Evolutionary conservation across 805 yeast genomes (phyloP).

Genomic region (Wickerhamomyces strasburgensis): DNA sequence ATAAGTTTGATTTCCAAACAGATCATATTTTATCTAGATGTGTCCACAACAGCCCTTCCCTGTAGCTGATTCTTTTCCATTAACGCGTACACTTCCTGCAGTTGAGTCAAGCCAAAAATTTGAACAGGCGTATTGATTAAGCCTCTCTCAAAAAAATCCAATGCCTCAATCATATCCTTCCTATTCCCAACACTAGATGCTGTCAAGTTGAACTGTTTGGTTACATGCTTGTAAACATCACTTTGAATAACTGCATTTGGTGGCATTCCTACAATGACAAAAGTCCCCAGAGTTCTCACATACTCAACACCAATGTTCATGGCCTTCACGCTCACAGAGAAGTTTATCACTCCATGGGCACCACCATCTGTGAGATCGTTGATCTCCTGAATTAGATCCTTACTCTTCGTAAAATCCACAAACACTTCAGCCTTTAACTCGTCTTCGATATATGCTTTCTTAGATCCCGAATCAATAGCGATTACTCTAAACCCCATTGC

Average conservation of each 20-base stretch:
- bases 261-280: slow-evolving; percentile 58
- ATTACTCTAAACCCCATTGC: slow-evolving; percentile 72
- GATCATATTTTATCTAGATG: slow-evolving; percentile 38
- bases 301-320: slow-evolving; percentile 44
- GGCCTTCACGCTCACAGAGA: slow-evolving; percentile 48
- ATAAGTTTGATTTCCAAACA: neutral
- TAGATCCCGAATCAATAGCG: slow-evolving; percentile 70
- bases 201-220: slow-evolving; percentile 38
- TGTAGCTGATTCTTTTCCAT: slow-evolving; percentile 50
- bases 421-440: slow-evolving; percentile 57
- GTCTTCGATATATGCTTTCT: slow-evolving; percentile 46
- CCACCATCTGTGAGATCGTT: slow-evolving; percentile 51
- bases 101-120: slow-evolving; percentile 48
- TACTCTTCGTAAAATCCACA: slow-evolving; percentile 46
- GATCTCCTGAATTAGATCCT: slow-evolving; percentile 44
- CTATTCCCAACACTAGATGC: slow-evolving; percentile 28
- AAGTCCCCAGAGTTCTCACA: slow-evolving; percentile 55
- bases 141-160: slow-evolving; percentile 63
- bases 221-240: slow-evolving; percentile 41
- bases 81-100: slow-evolving; percentile 44
- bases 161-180: slow-evolving; percentile 48
- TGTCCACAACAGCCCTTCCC: slow-evolving; percentile 84
- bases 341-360: slow-evolving; percentile 67
- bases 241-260: slow-evolving; percentile 42
- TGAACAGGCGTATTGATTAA: slow-evolving; percentile 55